These are phyloP conservation scores for Biscogniauxia marginata DNA, from an alignment of 2,329 filamentous ascomycete species.

Conservation along the genomic window DNA sequence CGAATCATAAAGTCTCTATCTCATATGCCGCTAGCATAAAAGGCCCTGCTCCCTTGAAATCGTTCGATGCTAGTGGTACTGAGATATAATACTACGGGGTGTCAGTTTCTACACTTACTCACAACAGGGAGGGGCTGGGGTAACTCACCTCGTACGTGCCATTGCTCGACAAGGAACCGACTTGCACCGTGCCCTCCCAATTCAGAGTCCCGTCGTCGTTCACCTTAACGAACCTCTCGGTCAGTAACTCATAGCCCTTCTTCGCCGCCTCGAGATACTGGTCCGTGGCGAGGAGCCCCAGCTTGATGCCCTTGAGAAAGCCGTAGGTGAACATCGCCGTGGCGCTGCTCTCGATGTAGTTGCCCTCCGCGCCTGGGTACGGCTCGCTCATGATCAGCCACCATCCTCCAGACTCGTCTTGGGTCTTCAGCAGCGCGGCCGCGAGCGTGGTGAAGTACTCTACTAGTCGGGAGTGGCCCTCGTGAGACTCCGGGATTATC, in stretches of 20 bases:
- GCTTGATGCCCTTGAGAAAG: constrained; percentile 44
- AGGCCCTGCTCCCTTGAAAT: constrained; percentile 38
- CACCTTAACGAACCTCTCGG: constrained; percentile 44
- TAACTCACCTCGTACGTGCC: constrained; percentile 47
- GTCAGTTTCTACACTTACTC: constrained; percentile 3
- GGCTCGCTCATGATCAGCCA: constrained; percentile 55
- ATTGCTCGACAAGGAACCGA: constrained; percentile 48
- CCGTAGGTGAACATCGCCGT: constrained; percentile 58
- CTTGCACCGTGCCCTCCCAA: constrained; percentile 51
- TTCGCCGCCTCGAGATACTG: constrained; percentile 38
- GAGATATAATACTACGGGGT: constrained; percentile 40
- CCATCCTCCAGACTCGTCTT: constrained; percentile 51
- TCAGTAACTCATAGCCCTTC: constrained; percentile 44
- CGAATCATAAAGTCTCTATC: constrained; percentile 21
- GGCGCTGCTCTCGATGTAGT: constrained; percentile 61
- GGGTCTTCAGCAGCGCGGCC: constrained; percentile 39
- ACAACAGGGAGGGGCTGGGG: not conserved
- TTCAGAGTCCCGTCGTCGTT: constrained; percentile 46
- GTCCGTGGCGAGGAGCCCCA: constrained; percentile 34
- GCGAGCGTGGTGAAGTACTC: constrained; percentile 42
- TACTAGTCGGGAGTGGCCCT: constrained; percentile 37
- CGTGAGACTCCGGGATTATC: constrained; percentile 37
- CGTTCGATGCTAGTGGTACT: constrained; percentile 36
- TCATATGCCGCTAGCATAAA: constrained; percentile 41
- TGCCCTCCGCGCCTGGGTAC: constrained; percentile 47